Base-by-base conservation (phyloP, 768 basidiomycete species). In the Rhizopogon salebrosus region DNA sequence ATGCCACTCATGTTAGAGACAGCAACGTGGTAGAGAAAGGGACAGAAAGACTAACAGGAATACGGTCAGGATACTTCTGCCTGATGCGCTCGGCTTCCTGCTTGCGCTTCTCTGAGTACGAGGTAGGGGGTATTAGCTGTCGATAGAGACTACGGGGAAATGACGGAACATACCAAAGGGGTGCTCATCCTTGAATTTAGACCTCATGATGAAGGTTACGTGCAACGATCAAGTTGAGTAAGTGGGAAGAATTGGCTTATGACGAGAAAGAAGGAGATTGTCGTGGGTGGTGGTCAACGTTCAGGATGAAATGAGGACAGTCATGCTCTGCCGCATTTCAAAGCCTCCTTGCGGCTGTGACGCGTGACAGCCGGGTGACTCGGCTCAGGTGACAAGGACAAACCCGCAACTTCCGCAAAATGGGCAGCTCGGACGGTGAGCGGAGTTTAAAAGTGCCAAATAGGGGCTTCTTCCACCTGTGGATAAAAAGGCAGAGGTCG, bases 101-200 rank as follows among this genome's bases (percentile, higher is more conserved):
- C 80, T 98, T 98, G 80, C 95, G 91, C 78, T 98, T 98, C 85
- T 97, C 95, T 98, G 64, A 18, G 38, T n/a, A n/a, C n/a, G 52
- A 54, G 38, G 39, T 57, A 50, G 36, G 49, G 49, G 54, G 55
- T 50, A 29, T 46, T n/a, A 53, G 54, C 42, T 63, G 61, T 54
- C 54, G 60, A 70, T 75, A 34, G 11, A 13, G 74, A 66, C 64
- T 57, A 54, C 68, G 59, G 59, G 48, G 54, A 41, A 56, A 54
- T 31, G 62, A 55, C 54, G 58, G 64, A 56, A 56, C 51, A 48
- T 60, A 95, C 95, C 95, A 70, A 98, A 98, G 57, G 92, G 92
- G 72, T 99, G 95, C 75, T 98, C 95, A 74, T 98, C 95, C 85
- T 94, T 95, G 79, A 95, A 95, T 75, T 94, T 94, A 67, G 92